Conservation (phyloP, 192 early-diverging fungal species). For the Oehlia diaphana region DNA sequence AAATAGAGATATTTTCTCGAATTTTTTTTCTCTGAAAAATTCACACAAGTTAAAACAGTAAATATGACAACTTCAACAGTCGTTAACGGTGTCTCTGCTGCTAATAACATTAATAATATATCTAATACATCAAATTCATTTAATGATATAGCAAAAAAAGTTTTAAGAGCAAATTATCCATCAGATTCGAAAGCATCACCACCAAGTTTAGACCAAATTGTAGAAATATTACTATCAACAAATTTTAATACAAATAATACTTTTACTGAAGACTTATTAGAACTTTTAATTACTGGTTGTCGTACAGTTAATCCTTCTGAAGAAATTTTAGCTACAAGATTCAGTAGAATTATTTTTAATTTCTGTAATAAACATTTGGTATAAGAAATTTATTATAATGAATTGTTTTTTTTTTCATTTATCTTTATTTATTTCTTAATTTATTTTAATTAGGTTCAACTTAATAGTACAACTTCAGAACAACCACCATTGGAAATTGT, state of each 20-base stretch:
- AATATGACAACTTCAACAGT: neutral
- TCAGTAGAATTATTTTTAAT: constrained; percentile 29
- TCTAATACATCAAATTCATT: constrained; percentile 1
- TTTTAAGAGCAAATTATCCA: constrained; percentile 17
- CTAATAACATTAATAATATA: neutral
- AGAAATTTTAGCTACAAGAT: constrained; percentile 16
- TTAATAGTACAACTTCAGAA: constrained; percentile 1
- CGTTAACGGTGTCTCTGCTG: neutral
- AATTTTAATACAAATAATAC: constrained; percentile 11
- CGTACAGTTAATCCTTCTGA: constrained; percentile 7
- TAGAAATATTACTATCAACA: constrained; percentile 27
- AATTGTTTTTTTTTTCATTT: neutral
- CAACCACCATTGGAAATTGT: constrained; percentile 21
- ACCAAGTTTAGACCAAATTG: neutral
- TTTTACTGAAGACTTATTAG: constrained; percentile 20
- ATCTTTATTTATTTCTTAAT: neutral
- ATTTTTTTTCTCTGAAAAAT: too few relatives aligned
- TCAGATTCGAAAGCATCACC: neutral
- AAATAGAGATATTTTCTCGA: too few relatives aligned
- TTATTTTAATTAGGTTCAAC: neutral
- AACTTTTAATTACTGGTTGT: constrained; percentile 21
- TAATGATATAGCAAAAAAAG: constrained; percentile 9
- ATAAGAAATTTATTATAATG: neutral
- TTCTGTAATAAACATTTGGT: constrained; percentile 23
- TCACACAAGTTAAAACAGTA: too few relatives aligned